Conservation (phyloP, 495 filamentous ascomycete genomes). For the Penicillium cosmopolitanum region DNA sequence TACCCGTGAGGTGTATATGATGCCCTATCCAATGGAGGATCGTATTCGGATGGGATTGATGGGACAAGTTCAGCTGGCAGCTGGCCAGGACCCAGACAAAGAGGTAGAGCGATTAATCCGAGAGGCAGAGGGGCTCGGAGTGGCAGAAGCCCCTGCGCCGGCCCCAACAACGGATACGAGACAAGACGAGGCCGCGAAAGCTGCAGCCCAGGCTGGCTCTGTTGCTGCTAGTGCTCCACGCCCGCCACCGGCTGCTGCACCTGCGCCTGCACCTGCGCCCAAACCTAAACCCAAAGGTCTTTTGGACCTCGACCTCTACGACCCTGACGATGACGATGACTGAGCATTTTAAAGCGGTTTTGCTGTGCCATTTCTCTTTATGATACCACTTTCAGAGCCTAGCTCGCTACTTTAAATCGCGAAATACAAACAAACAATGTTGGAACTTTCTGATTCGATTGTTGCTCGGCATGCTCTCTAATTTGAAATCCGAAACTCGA, state of each 20-base stretch:
- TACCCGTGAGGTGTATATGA: conserved; percentile 49
- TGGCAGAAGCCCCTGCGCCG: conserved; percentile 31
- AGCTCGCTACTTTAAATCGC: conserved; percentile 2
- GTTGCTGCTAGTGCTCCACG: conserved; percentile 22
- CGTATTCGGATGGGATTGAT: conserved; percentile 53
- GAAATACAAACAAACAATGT: neutral
- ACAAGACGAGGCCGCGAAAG: conserved; percentile 41
- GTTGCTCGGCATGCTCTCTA: no score
- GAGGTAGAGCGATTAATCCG: conserved; percentile 48
- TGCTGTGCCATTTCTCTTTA: conserved; percentile 16
- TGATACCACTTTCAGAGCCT: conserved; percentile 24
- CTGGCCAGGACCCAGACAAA: conserved; percentile 40
- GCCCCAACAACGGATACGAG: conserved; percentile 24
- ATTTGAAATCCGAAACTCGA: neutral
- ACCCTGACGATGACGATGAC: conserved; percentile 51
- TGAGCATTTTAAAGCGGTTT: conserved; percentile 20
- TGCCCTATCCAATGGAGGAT: conserved; percentile 53
- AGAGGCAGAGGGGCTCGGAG: conserved; percentile 45
- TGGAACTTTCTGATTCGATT: neutral
- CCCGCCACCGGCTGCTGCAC: conserved; percentile 23
- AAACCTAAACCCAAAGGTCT: conserved; percentile 46
- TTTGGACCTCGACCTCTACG: conserved; percentile 51
- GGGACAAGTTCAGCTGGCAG: conserved; percentile 48
- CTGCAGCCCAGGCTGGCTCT: conserved; percentile 42
- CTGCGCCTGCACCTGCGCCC: conserved; percentile 26